Base-by-base conservation (phyloP, 2,329 filamentous ascomycete species). In the Exserohilum rostratum region DNA sequence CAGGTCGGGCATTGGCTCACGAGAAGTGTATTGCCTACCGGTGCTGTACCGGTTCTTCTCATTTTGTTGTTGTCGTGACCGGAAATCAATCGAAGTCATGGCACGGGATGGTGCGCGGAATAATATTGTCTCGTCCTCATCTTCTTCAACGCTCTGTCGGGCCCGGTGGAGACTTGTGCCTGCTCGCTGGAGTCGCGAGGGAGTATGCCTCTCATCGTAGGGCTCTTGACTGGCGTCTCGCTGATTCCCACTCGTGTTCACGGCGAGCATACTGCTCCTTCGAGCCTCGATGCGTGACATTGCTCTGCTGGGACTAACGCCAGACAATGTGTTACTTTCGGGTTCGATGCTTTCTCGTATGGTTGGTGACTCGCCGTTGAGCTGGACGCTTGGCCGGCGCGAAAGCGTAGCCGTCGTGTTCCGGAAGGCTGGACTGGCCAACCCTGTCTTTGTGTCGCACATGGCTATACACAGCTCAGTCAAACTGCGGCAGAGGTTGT, bases 401-500 rank as follows among this genome's bases (percentile, higher is more conserved):
- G 66, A 65, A 17, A 59, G 58, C 3, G 61, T 46, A 30, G 62
- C 57, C 27, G 65, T 57, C n/a, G 62, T 61, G 0, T 62, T 59
- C 50, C 71, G 56, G 25, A 72, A 48, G 2, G 70, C 71, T 7
- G 73, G 70, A 42, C 72, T 74, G 38, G 65, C 50, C 11, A 71
- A 45, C 42, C 49, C 64, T 29, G 63, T 47, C 46, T 75, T 75
- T 27, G 55, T 67, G 22, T 81, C 79, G 60, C 76, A 79, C 12
- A 99, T 79, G 0, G 92, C 90, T 51, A 99, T 84, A 70, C 91
- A 96, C 6, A 99, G 82, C 74, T 99, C 95, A 0, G 93, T 98
- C 61, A 99, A 78, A 68, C 90, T 95, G 49, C 93, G 89, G 73
- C 95, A 98, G 71, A 99, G 87, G 69, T 90, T 92, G 71, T 99